phyloP scores from a whole-genome alignment of 306 rosid species.

The Albizia julibrissin region DNA sequence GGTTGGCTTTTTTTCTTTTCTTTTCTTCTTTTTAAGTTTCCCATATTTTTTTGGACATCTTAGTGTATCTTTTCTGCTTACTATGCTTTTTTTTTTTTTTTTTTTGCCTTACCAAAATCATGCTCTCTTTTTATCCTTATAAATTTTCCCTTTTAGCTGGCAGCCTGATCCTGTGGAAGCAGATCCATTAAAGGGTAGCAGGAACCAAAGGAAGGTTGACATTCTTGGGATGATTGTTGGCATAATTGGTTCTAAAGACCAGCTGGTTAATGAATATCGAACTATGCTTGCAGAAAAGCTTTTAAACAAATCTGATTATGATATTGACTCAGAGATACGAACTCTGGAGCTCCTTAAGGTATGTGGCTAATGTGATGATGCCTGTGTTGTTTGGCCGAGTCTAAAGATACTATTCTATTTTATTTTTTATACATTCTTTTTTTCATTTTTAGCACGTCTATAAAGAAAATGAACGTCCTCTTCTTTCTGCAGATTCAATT shows the following conservation, averaged over 20 bases:
- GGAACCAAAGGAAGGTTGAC: constrained; percentile 90
- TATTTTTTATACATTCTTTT: too few relatives aligned
- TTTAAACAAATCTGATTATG: constrained; percentile 92
- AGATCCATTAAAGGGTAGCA: constrained; percentile 86
- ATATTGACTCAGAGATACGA: constrained; percentile 90
- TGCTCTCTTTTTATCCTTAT: constrained; percentile 6
- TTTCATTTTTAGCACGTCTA: neutral
- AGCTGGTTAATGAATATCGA: constrained; percentile 91
- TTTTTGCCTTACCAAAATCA: constrained; percentile 8
- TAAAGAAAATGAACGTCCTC: constrained; percentile 32
- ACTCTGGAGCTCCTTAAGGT: constrained; percentile 97
- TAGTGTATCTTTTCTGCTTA: constrained; percentile 3
- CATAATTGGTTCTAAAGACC: constrained; percentile 95
- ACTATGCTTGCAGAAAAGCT: constrained; percentile 99
- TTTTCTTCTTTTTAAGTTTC: constrained; percentile 9
- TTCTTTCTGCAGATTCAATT: constrained; percentile 76
- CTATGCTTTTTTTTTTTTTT: neutral
- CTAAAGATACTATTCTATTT: constrained; percentile 11
- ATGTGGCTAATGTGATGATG: constrained; percentile 20
- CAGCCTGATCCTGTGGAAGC: constrained; percentile 99
- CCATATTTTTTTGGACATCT: constrained; percentile 1
- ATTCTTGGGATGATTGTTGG: constrained; percentile 98
- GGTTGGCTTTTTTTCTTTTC: constrained; percentile 1
- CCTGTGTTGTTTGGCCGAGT: constrained; percentile 27
- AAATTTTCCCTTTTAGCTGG: constrained; percentile 69